Percentiles rank a stretch among this genome's conserved stretches.
These are phyloP conservation scores for Aspergillus sp. DNA, from an alignment of 2,329 filamentous ascomycete species.

Conservation along the genomic window DNA sequence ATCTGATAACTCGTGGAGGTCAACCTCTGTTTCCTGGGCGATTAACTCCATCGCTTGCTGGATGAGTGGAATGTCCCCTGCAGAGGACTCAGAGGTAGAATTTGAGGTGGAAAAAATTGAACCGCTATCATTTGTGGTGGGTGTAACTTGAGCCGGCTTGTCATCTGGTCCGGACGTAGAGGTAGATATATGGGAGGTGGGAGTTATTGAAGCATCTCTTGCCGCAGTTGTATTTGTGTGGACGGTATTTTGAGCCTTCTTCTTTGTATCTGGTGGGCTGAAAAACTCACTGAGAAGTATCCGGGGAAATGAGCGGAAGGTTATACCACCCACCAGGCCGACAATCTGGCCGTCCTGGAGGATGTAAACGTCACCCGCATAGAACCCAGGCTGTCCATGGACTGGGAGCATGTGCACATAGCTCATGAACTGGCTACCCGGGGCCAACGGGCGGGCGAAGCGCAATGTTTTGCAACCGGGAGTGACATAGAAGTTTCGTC, in stretches of 20 bases:
- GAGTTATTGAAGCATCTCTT: not conserved
- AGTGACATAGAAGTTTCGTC: not conserved
- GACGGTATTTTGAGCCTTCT: not conserved
- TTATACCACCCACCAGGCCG: constrained; percentile 29
- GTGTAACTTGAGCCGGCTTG: no score
- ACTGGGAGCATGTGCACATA: constrained; percentile 33
- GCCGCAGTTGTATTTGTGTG: not conserved
- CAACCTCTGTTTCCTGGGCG: constrained; percentile 26
- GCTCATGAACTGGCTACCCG: constrained; percentile 25
- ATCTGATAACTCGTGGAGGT: constrained; percentile 22
- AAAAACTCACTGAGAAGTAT: constrained; percentile 20
- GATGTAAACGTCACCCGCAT: constrained; percentile 41
- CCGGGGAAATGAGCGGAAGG: constrained; percentile 34
- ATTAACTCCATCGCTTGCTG: constrained; percentile 21
- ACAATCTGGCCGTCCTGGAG: constrained; percentile 35
- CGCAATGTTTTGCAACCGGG: constrained; percentile 19
- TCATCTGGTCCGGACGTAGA: no score
- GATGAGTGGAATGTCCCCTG: not conserved
- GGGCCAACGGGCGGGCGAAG: constrained; percentile 23
- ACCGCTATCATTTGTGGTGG: not conserved
- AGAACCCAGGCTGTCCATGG: constrained; percentile 18
- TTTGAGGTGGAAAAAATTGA: not conserved
- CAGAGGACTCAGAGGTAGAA: not conserved
- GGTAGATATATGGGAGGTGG: no score
- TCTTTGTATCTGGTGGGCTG: not conserved